Percentiles rank a stretch among this genome's conserved stretches.
These are phyloP conservation scores for Pontederia crassipes DNA, from an alignment of 176 grass and related monocot genomes.

Conservation along the genomic window DNA sequence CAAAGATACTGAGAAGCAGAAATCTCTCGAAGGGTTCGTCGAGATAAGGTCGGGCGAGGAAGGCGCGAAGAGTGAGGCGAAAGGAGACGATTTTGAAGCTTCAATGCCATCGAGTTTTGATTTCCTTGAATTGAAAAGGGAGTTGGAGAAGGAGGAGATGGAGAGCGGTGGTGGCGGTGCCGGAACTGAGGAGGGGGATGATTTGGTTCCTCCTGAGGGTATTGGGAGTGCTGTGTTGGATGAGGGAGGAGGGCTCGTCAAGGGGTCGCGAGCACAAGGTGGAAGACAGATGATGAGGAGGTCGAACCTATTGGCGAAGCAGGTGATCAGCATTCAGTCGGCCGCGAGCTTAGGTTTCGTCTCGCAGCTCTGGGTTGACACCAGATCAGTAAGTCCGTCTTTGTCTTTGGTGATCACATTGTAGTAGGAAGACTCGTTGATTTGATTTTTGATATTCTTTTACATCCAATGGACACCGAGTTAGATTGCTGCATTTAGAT, in stretches of 20 bases:
- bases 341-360: slow-evolving; percentile 84
- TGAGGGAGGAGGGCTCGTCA: slow-evolving; percentile 16
- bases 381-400: slow-evolving; percentile 28
- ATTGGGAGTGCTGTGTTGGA: slow-evolving; percentile 9
- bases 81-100: slow-evolving; percentile 10
- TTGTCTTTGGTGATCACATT: no score
- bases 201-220: neutral
- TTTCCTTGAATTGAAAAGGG: slow-evolving; percentile 68
- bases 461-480: no score
- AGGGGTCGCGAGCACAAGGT: neutral
- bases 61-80: neutral
- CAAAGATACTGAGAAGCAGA: neutral
- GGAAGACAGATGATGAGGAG: slow-evolving; percentile 52
- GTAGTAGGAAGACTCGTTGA: no score
- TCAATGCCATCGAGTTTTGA: slow-evolving; percentile 57
- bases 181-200: slow-evolving; percentile 7
- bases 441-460: no score
- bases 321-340: slow-evolving; percentile 75
- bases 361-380: slow-evolving; percentile 89
- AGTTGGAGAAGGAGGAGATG: slow-evolving; percentile 21
- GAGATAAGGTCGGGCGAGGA: slow-evolving; percentile 5
- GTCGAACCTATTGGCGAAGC: slow-evolving; percentile 76
- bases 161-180: slow-evolving; percentile 1
- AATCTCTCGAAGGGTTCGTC: neutral
- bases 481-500: no score